Evolutionary conservation across 1,284 basidiomycete species (phyloP).

Genomic region (Moniliella sp.): DNA sequence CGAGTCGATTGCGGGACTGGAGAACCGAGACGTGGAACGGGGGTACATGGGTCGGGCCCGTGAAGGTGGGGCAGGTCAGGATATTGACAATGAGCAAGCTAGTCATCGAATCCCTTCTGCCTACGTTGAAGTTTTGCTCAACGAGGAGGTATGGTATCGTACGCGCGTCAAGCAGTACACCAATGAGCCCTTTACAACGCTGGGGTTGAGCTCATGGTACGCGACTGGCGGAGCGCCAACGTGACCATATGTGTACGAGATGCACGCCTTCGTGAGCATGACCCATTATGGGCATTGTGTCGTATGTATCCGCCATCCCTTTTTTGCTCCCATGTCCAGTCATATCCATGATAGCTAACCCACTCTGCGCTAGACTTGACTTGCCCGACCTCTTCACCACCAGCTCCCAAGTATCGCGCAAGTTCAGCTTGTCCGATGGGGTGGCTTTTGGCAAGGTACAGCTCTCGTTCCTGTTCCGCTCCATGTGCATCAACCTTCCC

Average conservation of each 20-base stretch:
- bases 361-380: slow-evolving; percentile 9
- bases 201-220: slow-evolving; percentile 50
- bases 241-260: slow-evolving; percentile 53
- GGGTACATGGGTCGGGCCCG: slow-evolving; percentile 38
- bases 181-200: slow-evolving; percentile 54
- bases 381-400: slow-evolving; percentile 15
- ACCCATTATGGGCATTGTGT: slow-evolving; percentile 55
- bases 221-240: slow-evolving; percentile 47
- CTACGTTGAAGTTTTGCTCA: slow-evolving; percentile 43
- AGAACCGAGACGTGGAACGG: too few relatives aligned
- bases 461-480: slow-evolving; percentile 33
- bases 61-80: slow-evolving; percentile 25
- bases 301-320: too few relatives aligned
- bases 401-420: slow-evolving; percentile 41
- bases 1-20: too few relatives aligned
- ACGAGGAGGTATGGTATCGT: slow-evolving; percentile 44
- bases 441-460: slow-evolving; percentile 46
- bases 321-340: too few relatives aligned
- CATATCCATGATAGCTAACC: too few relatives aligned
- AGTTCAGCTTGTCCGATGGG: slow-evolving; percentile 45
- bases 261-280: slow-evolving; percentile 41
- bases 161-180: slow-evolving; percentile 30
- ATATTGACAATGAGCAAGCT: slow-evolving; percentile 38
- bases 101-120: slow-evolving; percentile 37
- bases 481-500: slow-evolving; percentile 46